Evolutionary conservation across 345 rosid species (phyloP).

Genomic region (Punica granatum): DNA sequence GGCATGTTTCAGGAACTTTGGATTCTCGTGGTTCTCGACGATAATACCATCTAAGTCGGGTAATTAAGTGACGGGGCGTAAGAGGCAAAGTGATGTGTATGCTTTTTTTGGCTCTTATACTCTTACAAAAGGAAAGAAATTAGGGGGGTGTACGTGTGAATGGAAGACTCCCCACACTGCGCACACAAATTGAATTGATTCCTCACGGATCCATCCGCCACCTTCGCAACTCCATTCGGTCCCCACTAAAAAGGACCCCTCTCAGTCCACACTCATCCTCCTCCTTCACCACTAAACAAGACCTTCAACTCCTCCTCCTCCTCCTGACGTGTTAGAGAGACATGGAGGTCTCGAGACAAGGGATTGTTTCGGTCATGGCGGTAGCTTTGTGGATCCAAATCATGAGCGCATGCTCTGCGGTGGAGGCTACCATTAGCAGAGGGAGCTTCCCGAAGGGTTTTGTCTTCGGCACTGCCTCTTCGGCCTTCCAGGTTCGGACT

Average conservation of each 20-base stretch:
- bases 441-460: constrained; percentile 53
- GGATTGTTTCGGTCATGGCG: constrained; percentile 4
- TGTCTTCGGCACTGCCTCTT: constrained; percentile 65
- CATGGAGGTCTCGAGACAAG: background rate
- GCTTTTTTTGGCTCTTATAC: background rate
- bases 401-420: constrained; percentile 15
- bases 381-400: constrained; percentile 2
- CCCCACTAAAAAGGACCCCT: background rate
- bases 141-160: background rate
- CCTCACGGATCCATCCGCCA: background rate
- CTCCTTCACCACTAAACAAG: background rate
- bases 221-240: no score
- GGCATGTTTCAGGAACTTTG: no score
- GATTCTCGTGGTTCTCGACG: no score
- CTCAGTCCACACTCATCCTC: background rate
- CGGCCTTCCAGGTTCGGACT: constrained; percentile 73
- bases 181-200: background rate
- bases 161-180: background rate
- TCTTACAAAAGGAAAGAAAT: background rate
- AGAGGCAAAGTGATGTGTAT: background rate
- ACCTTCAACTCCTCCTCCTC: background rate
- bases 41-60: no score
- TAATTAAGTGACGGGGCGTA: background rate
- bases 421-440: constrained; percentile 17
- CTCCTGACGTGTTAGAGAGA: background rate